phyloP scores from a whole-genome alignment of 768 basidiomycete species.

The Boletus sensibilis region DNA sequence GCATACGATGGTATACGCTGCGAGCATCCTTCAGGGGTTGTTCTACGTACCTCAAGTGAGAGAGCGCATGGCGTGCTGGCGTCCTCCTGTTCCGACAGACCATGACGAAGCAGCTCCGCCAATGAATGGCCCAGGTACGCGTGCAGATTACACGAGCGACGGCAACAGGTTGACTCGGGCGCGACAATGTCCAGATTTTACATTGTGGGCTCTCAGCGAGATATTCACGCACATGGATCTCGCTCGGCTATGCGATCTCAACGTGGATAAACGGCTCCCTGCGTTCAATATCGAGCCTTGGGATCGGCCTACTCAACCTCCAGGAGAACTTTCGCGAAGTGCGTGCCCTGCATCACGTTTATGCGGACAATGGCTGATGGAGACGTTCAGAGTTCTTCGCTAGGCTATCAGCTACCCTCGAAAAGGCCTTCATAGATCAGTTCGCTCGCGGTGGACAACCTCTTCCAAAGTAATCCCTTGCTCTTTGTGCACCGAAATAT shows the following conservation, averaged over 20 bases:
- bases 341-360: conserved; percentile 3
- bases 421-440: conserved; percentile 42
- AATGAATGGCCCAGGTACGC: conserved; percentile 37
- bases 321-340: conserved; percentile 46
- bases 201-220: conserved; percentile 60
- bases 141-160: conserved; percentile 16
- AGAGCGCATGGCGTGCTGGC: conserved; percentile 38
- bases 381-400: conserved; percentile 48
- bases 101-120: conserved; percentile 27
- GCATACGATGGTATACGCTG: conserved; percentile 54
- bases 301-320: conserved; percentile 35
- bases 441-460: conserved; percentile 32
- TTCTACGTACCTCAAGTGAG: conserved; percentile 74
- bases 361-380: conserved; percentile 12
- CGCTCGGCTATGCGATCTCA: conserved; percentile 55
- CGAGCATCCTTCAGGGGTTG: conserved; percentile 52
- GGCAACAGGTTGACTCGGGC: neutral
- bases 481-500: neutral
- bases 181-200: conserved; percentile 37
- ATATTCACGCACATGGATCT: conserved; percentile 71
- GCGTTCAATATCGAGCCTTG: conserved; percentile 45
- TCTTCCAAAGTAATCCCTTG: conserved; percentile 31
- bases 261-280: conserved; percentile 49
- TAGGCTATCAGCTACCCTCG: conserved; percentile 42
- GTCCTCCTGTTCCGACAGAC: conserved; percentile 23